Evolutionary conservation across 2,329 filamentous ascomycete genomes (phyloP), one percentile per base, ranked within the genome.

Genomic region (Cladosporium sp.): DNA sequence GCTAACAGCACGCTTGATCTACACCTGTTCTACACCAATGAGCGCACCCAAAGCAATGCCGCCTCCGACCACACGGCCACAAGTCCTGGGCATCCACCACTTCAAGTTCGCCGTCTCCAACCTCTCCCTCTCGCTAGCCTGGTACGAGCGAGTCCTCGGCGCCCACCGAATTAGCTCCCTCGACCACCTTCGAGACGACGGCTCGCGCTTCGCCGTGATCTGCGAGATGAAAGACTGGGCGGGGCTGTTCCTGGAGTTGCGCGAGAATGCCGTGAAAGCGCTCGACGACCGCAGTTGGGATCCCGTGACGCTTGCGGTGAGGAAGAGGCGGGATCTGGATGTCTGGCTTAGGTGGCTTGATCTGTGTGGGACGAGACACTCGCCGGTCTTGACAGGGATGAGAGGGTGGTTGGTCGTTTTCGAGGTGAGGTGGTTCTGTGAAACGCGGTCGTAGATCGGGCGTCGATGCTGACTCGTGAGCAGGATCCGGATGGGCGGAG

Each of bases 111-210:
- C 60, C 38, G 60, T 61, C 15, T 61, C 57, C 1, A 61, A 61
- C 28, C 56, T 61, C 36, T 38, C 52, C 20, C 37, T 61, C 34
- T 61, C 60, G 42, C 52, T 61, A 5, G 60, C 60, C 30, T 61
- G 60, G 60, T 61, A 61, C 42, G 57, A 59, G 20, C 50, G 60
- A 7, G 60, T 61, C 40, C 40, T 61, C 11, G 60, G 60, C 5
- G 60, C 56, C 19, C 51, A 42, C 9, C 60, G 57, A 17, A 36
- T 61, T 2, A 45, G 50, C n/a, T 2, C 43, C 4, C 60, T 61
- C 12, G 60, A 61, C 30, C 60, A 61, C 60, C 5, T 55, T n/a
- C 28, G 43, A 17, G 8, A 20, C 11, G n/a, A n/a, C 52, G 52
- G 52, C 14, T 17, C 15, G 2, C 52, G 52, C 17, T 59, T 45